Percentiles rank a stretch among this genome's conserved stretches.
phyloP scores from a whole-genome alignment of 768 basidiomycete genomes.

The Macrolepiota fuliginosa region DNA sequence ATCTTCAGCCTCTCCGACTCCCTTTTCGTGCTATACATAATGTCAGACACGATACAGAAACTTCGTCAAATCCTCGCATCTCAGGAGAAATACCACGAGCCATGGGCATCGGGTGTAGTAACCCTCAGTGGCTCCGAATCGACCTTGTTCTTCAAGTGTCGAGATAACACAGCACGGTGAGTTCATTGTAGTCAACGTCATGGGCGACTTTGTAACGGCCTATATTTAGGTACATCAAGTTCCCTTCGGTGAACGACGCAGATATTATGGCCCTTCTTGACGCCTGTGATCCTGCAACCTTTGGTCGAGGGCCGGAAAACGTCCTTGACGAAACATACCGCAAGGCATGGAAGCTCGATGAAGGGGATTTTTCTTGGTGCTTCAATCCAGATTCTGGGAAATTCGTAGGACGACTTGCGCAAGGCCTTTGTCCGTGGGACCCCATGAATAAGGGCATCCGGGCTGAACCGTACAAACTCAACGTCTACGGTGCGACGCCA shows the following conservation, averaged over 20 bases:
- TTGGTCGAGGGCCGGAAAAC: conserved; percentile 20
- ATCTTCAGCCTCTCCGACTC: no score
- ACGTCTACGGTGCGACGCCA: conserved; percentile 31
- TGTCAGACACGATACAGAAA: neutral
- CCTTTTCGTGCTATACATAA: no score
- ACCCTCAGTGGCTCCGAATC: neutral
- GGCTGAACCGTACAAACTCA: conserved; percentile 33
- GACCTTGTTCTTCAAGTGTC: neutral
- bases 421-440: conserved; percentile 17
- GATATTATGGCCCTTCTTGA: conserved; percentile 15
- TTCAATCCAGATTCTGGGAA: conserved; percentile 18
- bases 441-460: conserved; percentile 13
- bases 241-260: neutral
- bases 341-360: conserved; percentile 24
- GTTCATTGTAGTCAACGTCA: neutral
- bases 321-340: conserved; percentile 27
- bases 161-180: neutral
- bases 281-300: conserved; percentile 24
- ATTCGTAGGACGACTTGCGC: conserved; percentile 3
- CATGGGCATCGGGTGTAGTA: neutral
- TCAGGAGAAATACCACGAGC: neutral
- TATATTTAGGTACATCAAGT: neutral
- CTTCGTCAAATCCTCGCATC: neutral
- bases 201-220: neutral
- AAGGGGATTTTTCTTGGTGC: conserved; percentile 16